Conservation (phyloP, 192 early-diverging fungal species). For the Lobosporangium transversale region DNA sequence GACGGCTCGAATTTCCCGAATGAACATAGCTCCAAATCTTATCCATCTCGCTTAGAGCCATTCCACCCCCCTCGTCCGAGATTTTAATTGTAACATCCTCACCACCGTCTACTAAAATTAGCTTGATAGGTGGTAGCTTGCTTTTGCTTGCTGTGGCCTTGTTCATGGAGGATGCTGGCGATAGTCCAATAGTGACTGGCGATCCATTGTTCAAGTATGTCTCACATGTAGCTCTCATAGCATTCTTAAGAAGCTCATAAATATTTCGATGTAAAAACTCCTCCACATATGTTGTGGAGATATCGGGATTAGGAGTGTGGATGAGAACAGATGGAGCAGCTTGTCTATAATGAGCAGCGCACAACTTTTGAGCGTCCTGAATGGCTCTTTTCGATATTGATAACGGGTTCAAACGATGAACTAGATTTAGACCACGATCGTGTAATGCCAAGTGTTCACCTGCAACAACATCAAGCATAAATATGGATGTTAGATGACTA, state of each 20-base stretch:
- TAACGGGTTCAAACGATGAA: conserved; percentile 66
- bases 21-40: conserved; percentile 70
- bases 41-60: conserved; percentile 67
- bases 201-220: conserved; percentile 42
- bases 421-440: conserved; percentile 66
- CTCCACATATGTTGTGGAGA: conserved; percentile 67
- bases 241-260: conserved; percentile 69
- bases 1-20: conserved; percentile 34
- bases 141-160: conserved; percentile 1
- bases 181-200: conserved; percentile 24
- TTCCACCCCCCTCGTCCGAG: conserved; percentile 76
- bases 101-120: conserved; percentile 69
- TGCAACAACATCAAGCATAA: not conserved
- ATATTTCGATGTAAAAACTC: conserved; percentile 69
- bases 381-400: conserved; percentile 63
- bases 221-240: conserved; percentile 64
- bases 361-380: conserved; percentile 57
- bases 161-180: conserved; percentile 11
- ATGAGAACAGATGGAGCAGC: conserved; percentile 60
- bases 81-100: conserved; percentile 76
- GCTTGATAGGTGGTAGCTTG: conserved; percentile 60
- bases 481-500: not conserved
- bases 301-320: conserved; percentile 60
- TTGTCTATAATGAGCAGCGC: conserved; percentile 60
- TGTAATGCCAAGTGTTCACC: conserved; percentile 67